A percentile compares a stretch with the other conserved stretches of the same genome.
phyloP scores from a whole-genome alignment of 73 alveolate species.

The Paramecium sonneborni region DNA sequence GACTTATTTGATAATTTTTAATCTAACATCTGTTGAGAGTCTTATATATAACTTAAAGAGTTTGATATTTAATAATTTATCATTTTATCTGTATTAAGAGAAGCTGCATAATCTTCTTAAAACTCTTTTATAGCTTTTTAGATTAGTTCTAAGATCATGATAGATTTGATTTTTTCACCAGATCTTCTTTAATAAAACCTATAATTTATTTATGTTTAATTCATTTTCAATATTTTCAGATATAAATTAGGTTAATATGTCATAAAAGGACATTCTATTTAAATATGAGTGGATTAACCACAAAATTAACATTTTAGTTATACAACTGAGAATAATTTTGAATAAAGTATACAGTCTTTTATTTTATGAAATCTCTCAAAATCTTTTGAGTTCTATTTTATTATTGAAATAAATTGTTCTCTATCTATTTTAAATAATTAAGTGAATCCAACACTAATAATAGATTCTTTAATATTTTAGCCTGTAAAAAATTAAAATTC shows the following conservation, averaged over 20 bases:
- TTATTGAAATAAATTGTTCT: not conserved
- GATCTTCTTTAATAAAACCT: not conserved
- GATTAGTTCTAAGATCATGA: not conserved
- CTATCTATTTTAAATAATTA: constrained; percentile 39
- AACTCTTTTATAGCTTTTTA: not conserved
- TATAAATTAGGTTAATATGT: constrained; percentile 9
- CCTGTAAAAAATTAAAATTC: constrained; percentile 58
- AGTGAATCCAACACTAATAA: constrained; percentile 40
- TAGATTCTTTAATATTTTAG: not conserved
- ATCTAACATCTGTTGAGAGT: not conserved
- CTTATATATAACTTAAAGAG: not conserved
- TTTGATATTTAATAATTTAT: not conserved
- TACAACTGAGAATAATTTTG: not conserved
- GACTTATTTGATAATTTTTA: not conserved
- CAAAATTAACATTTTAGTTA: not conserved
- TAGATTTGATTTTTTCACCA: not conserved
- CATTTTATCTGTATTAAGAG: not conserved
- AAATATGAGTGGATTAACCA: not conserved
- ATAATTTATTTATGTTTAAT: not conserved
- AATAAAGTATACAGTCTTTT: not conserved
- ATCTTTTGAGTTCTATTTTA: constrained; percentile 40
- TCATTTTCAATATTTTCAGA: not conserved
- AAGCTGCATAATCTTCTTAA: not conserved
- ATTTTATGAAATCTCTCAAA: constrained; percentile 47
- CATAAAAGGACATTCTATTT: not conserved